Conservation (phyloP, 495 filamentous ascomycete genomes). For the Neurospora cerealis region DNA sequence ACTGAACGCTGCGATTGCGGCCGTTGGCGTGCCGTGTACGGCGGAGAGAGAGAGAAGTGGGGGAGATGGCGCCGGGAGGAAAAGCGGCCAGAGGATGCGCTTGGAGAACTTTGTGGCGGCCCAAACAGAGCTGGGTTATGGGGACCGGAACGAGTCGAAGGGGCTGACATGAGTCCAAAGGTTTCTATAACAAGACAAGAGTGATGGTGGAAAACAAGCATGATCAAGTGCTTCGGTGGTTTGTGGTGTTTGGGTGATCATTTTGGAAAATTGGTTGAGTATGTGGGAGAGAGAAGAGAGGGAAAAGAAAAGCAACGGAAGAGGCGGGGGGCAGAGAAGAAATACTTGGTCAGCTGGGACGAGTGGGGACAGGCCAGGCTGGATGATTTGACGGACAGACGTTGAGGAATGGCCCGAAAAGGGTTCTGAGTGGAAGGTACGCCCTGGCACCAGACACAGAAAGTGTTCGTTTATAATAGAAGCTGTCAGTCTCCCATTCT, state of each 20-base stretch:
- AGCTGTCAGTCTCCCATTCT: neutral
- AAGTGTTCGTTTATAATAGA: neutral
- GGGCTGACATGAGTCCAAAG: neutral
- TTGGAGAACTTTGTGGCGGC: neutral
- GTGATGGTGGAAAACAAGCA: neutral
- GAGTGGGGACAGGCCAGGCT: neutral
- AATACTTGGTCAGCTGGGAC: neutral
- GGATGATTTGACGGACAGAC: neutral
- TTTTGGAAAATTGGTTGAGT: neutral
- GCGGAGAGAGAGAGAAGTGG: neutral
- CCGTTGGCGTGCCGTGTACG: neutral
- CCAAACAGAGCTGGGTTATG: neutral
- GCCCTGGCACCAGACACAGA: neutral
- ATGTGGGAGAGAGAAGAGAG: neutral
- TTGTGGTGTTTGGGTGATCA: neutral
- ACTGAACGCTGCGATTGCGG: neutral
- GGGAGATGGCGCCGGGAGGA: neutral
- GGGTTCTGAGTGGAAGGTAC: too few species aligned
- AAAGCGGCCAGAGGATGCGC: neutral
- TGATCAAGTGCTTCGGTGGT: neutral
- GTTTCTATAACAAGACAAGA: neutral
- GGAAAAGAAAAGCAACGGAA: neutral
- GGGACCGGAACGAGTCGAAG: neutral
- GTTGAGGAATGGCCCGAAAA: neutral
- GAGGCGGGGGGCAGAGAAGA: neutral